Evolutionary conservation across 495 filamentous ascomycete genomes (phyloP).

Genomic region (Trichoderma reesei): DNA sequence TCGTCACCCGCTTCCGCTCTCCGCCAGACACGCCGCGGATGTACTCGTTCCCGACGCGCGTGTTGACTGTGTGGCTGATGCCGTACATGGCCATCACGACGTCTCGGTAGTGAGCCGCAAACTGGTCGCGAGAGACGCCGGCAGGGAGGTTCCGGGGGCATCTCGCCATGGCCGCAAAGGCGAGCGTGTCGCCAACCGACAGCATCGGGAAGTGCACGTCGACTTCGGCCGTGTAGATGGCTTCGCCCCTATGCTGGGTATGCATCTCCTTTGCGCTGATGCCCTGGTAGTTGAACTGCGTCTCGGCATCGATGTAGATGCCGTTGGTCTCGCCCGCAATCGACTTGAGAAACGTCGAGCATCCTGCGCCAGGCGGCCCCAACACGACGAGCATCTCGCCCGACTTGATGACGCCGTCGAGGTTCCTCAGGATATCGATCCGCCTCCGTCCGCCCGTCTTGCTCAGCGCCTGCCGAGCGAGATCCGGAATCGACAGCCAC

Average conservation of each 20-base stretch:
- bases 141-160: conserved; percentile 35
- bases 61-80: conserved; percentile 67
- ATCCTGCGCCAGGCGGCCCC: conserved; percentile 61
- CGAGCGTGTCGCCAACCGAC: conserved; percentile 50
- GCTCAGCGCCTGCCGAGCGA: conserved; percentile 18
- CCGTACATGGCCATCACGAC: conserved; percentile 51
- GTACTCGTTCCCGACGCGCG: conserved; percentile 72
- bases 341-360: conserved; percentile 63
- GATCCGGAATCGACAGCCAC: conserved; percentile 33
- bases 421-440: conserved; percentile 57
- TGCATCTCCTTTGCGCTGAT: conserved; percentile 32
- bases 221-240: conserved; percentile 50
- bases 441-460: conserved; percentile 31
- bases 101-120: conserved; percentile 41
- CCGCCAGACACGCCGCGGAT: conserved; percentile 61
- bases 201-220: conserved; percentile 54
- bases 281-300: conserved; percentile 36
- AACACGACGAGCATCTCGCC: conserved; percentile 75
- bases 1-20: conserved; percentile 44
- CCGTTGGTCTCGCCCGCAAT: conserved; percentile 52
- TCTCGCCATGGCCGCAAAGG: conserved; percentile 45
- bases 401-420: conserved; percentile 56
- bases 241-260: conserved; percentile 46
- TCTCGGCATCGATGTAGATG: conserved; percentile 27
- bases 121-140: conserved; percentile 29